Evolutionary conservation across 176 grass and related monocot genomes (phyloP), one percentile per base, ranked within the genome.

Genomic region (Microstegium vimineum): DNA sequence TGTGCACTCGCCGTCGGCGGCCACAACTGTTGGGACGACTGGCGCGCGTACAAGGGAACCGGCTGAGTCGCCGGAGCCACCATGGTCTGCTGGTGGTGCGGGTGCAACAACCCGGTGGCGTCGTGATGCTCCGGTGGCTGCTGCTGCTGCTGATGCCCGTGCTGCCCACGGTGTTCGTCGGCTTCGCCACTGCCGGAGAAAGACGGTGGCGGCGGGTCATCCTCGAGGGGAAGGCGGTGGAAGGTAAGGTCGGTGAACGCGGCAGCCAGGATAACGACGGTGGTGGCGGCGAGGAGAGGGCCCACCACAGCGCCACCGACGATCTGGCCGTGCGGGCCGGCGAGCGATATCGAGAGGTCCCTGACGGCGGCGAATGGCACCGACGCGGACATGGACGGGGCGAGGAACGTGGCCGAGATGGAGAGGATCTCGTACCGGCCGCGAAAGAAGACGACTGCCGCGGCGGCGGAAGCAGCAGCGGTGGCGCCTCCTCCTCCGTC

Each of bases 391-490:
- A 91, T 86, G 23, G 86, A 82, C 7, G 90, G 87, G 0, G 94
- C 90, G 2, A 97, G 87, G 84, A 90, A 94, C 10, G 89, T 92
- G 64, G 92, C 94, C 8, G 94, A 92, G 1, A 97, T 85, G 42
- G 94, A 92, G 27, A 97, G 83, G 86, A 97, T 97, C 38, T 94
- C 90, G 82, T 94, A 87, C 68, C 80, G 80, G 36, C 94, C 94
- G 42, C 75, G 94, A 79, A 97, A 92, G 33, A 81, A 46, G 37
- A 70, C 77, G 65, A 87, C n/a, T n/a, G n/a, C 83, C 77, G 54
- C 16, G 13, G 61, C 47, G 1, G 27, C n/a, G n/a, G n/a, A n/a
- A n/a, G n/a, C 18, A 7, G n/a, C 38, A 8, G 5, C 42, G 11
- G n/a, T n/a, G n/a, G 11, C 41, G 3, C 45, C 45, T 16, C 15